Conservation (phyloP, 345 rosid species). For the Syzygium aqueum region DNA sequence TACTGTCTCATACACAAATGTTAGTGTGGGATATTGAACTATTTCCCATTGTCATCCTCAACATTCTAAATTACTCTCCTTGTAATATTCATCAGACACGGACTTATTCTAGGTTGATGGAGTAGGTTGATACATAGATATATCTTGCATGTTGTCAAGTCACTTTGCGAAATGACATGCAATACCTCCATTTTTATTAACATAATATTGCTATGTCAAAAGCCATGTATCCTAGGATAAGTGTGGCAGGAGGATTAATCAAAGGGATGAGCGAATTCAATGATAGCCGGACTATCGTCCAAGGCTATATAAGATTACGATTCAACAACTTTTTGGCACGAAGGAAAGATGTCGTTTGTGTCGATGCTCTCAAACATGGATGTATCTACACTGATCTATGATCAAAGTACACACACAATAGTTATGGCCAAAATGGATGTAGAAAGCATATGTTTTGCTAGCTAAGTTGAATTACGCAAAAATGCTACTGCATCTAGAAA, state of each 20-base stretch:
- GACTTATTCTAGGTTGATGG: background rate
- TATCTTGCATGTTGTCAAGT: background rate
- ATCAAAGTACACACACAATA: background rate
- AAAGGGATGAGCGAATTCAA: background rate
- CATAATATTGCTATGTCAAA: background rate
- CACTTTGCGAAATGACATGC: background rate
- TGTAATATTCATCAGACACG: background rate
- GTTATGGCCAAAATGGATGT: background rate
- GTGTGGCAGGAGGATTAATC: background rate
- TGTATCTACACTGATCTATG: background rate
- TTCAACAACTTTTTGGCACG: background rate
- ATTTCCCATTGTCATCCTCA: background rate
- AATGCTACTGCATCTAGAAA: background rate
- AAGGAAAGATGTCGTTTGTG: background rate
- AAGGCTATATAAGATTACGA: background rate
- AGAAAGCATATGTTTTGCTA: background rate
- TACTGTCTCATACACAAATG: background rate
- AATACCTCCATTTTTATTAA: background rate
- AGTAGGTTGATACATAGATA: background rate
- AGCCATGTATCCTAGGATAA: background rate
- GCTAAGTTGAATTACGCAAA: background rate
- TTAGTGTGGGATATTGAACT: background rate
- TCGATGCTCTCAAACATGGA: background rate
- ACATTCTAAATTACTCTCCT: background rate
- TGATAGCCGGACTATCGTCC: background rate